Evolutionary conservation across 1,284 basidiomycete genomes (phyloP).

Genomic region (Trichosporon sp.): DNA sequence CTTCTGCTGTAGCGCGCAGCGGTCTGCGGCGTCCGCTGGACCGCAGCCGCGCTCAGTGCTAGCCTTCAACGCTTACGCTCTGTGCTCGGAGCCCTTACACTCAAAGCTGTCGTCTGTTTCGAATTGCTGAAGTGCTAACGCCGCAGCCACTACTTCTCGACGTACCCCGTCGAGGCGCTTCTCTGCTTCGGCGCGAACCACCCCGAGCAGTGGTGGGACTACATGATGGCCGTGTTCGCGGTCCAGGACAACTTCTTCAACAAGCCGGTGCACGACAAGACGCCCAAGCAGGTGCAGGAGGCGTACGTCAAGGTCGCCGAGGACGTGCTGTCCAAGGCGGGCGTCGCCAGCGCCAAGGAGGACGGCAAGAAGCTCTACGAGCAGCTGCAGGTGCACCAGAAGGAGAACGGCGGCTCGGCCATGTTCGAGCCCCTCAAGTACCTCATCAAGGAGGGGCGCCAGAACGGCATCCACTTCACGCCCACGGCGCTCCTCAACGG

Average conservation of each 20-base stretch:
- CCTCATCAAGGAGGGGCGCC: slow-evolving; percentile 60
- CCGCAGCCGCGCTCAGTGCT: too few species aligned
- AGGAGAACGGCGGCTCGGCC: slow-evolving; percentile 53
- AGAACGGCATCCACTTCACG: slow-evolving; percentile 88
- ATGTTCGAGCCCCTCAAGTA: slow-evolving; percentile 23
- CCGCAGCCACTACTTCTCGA: slow-evolving; percentile 65
- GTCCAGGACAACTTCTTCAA: slow-evolving; percentile 65
- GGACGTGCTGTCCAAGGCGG: slow-evolving; percentile 38
- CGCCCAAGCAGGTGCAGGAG: slow-evolving; percentile 32
- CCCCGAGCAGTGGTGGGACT: slow-evolving; percentile 73
- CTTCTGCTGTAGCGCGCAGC: not conserved
- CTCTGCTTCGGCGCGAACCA: slow-evolving; percentile 68
- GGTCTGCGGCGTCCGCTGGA: not conserved
- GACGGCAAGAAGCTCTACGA: slow-evolving; percentile 36
- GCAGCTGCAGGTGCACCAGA: slow-evolving; percentile 31
- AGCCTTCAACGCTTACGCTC: too few species aligned
- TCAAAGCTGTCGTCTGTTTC: too few species aligned
- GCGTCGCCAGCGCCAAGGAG: slow-evolving; percentile 32
- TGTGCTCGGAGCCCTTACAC: too few species aligned
- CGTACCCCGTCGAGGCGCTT: slow-evolving; percentile 72
- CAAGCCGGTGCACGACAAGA: slow-evolving; percentile 64
- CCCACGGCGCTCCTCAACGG: slow-evolving; percentile 85
- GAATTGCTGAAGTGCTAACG: slow-evolving; percentile 10
- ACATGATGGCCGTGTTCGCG: slow-evolving; percentile 68
- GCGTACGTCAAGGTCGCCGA: slow-evolving; percentile 49